Evolutionary conservation across 2,329 filamentous ascomycete species (phyloP).

Genomic region (Colletotrichum echinochloae): DNA sequence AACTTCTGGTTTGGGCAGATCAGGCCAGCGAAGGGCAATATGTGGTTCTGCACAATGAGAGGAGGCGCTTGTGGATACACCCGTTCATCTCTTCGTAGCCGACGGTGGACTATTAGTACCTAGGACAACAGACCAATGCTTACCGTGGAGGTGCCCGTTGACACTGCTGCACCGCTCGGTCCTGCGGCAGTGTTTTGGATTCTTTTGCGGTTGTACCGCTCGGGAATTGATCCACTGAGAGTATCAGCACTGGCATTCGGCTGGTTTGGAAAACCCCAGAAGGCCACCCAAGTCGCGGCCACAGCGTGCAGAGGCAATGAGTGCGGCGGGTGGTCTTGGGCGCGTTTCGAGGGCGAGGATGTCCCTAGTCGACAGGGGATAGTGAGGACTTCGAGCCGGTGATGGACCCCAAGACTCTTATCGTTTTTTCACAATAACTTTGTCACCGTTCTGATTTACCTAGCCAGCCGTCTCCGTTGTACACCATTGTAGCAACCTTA

Average conservation of each 20-base stretch:
- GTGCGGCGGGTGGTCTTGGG: conserved; percentile 4
- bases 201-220: neutral
- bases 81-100: conserved; percentile 24
- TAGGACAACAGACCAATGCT: conserved; percentile 5
- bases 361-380: conserved; percentile 1
- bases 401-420: conserved; percentile 20
- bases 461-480: conserved; percentile 14
- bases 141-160: conserved; percentile 6
- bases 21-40: conserved; percentile 20
- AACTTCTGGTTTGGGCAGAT: conserved; percentile 21
- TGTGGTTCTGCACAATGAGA: conserved; percentile 14
- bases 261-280: conserved; percentile 12
- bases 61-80: neutral
- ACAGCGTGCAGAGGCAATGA: conserved; percentile 22
- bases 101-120: neutral
- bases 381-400: conserved; percentile 28
- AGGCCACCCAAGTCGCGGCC: neutral
- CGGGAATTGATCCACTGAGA: conserved; percentile 1
- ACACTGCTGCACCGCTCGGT: conserved; percentile 34
- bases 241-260: conserved; percentile 10
- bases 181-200: conserved; percentile 16
- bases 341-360: conserved; percentile 16
- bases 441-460: conserved; percentile 15
- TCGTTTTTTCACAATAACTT: conserved; percentile 21
- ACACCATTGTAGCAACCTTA: conserved; percentile 18